Evolutionary conservation across 2,329 filamentous ascomycete species (phyloP).

Genomic region (Fusarium robinianum): DNA sequence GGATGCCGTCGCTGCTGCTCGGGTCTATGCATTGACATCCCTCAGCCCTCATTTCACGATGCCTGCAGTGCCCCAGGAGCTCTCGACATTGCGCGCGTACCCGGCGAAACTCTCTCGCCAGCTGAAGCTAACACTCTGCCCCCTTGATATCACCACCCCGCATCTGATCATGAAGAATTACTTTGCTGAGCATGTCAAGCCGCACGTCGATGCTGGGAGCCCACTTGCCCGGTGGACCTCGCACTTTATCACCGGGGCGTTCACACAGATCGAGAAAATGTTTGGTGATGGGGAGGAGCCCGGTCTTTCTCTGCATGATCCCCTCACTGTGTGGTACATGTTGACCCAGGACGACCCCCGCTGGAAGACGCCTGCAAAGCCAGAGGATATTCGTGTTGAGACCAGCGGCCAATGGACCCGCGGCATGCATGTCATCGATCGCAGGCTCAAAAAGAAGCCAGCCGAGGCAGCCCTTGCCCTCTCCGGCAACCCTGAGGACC

Average conservation of each 20-base stretch:
- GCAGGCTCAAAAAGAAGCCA: constrained; percentile 62
- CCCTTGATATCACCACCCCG: constrained; percentile 75
- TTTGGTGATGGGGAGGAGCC: constrained; percentile 61
- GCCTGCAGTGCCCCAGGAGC: constrained; percentile 64
- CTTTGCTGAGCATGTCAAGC: constrained; percentile 60
- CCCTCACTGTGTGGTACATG: constrained; percentile 79
- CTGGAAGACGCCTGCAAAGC: constrained; percentile 62
- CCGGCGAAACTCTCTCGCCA: constrained; percentile 64
- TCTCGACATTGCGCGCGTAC: constrained; percentile 62
- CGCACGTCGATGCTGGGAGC: constrained; percentile 63
- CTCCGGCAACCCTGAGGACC: constrained; percentile 48
- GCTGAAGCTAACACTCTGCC: constrained; percentile 72
- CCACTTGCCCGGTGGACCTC: constrained; percentile 75
- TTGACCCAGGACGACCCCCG: constrained; percentile 61
- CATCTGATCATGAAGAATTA: constrained; percentile 67
- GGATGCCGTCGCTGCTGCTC: constrained; percentile 76
- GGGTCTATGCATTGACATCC: constrained; percentile 78
- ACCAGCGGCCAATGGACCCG: constrained; percentile 92
- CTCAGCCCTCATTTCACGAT: constrained; percentile 76
- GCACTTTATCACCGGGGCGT: constrained; percentile 73
- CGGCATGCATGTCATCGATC: constrained; percentile 87
- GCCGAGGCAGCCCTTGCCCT: constrained; percentile 48
- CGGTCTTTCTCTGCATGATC: constrained; percentile 74
- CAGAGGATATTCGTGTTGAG: constrained; percentile 87
- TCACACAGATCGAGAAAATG: constrained; percentile 68